Base-by-base conservation (phyloP, 1,139 yeast species). In the Hyphopichia burtonii region DNA sequence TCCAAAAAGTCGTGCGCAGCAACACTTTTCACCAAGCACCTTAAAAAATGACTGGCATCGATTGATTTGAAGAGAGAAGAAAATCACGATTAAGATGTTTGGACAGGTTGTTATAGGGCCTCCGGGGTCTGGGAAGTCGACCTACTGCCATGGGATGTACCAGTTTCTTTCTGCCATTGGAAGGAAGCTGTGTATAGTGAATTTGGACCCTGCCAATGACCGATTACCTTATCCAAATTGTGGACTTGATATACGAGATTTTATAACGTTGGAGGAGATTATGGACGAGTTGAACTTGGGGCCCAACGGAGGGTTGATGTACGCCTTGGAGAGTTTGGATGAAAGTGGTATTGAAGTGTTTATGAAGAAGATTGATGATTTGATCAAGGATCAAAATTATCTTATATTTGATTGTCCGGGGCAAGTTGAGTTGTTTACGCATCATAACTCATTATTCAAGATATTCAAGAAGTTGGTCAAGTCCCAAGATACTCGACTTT, bases 21-120 rank as follows among this genome's bases (percentile, higher is more conserved):
- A n/a, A n/a, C n/a, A n/a, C n/a, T n/a, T n/a, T n/a, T n/a, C n/a
- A n/a, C n/a, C n/a, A n/a, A n/a, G n/a, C n/a, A n/a, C n/a, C n/a
- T n/a, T n/a, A n/a, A n/a, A n/a, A n/a, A n/a, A n/a, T n/a, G n/a
- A n/a, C n/a, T n/a, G n/a, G n/a, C n/a, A n/a, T n/a, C n/a, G n/a
- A n/a, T n/a, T n/a, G n/a, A n/a, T n/a, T n/a, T n/a, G n/a, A n/a
- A n/a, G n/a, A n/a, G n/a, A n/a, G n/a, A 27, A 27, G 23, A 20
- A 20, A 17, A 8, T 17, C 23, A 17, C n/a, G n/a, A 12, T 12
- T 5, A 34, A 14, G 4, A 72, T 73, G 70, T 91, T 88, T 62
- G 97, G 96, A 2, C 97, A 93, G 63, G 80, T 93, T 17, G 93
- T 93, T 12, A 88, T 94, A 31, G 99, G 99, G 0, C 98, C 99